A percentile compares a stretch with the other conserved stretches of the same genome.
Conservation (phyloP, 768 basidiomycete genomes). For the Tephrocybe sp. region DNA sequence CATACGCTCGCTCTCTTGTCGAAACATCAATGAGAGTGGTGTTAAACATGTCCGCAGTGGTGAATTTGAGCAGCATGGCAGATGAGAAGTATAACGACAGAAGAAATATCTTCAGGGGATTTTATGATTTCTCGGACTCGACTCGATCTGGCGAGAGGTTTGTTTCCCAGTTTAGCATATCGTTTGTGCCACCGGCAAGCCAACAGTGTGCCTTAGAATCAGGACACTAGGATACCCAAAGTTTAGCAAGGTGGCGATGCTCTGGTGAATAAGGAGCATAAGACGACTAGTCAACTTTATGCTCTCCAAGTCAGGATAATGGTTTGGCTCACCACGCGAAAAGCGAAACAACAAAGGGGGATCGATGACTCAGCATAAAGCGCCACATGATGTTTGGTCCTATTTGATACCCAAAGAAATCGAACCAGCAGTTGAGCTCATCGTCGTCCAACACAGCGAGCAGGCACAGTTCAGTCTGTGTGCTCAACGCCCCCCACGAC, state of each 20-base stretch:
- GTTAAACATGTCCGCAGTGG: constrained; percentile 57
- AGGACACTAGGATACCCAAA: background rate
- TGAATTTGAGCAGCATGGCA: constrained; percentile 60
- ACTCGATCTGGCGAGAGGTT: constrained; percentile 37
- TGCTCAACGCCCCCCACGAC: constrained; percentile 19
- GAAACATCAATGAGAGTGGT: constrained; percentile 51
- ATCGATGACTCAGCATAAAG: constrained; percentile 16
- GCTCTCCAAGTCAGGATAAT: constrained; percentile 21
- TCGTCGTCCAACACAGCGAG: constrained; percentile 24
- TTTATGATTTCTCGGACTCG: constrained; percentile 19
- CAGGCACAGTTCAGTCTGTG: constrained; percentile 12
- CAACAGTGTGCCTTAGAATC: background rate
- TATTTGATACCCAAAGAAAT: constrained; percentile 39
- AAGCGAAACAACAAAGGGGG: too few relatives aligned
- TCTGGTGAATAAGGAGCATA: background rate
- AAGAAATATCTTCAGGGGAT: constrained; percentile 5
- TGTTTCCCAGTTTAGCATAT: constrained; percentile 47
- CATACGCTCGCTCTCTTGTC: constrained; percentile 48
- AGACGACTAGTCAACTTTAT: constrained; percentile 6
- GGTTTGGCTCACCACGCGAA: too few relatives aligned
- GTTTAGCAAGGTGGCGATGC: constrained; percentile 5
- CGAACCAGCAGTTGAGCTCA: constrained; percentile 24
- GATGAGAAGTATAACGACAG: background rate
- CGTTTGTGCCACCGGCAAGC: constrained; percentile 41
- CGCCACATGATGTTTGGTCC: constrained; percentile 23